phyloP scores from a whole-genome alignment of 2,329 filamentous ascomycete species.

The Fusarium annulatum region DNA sequence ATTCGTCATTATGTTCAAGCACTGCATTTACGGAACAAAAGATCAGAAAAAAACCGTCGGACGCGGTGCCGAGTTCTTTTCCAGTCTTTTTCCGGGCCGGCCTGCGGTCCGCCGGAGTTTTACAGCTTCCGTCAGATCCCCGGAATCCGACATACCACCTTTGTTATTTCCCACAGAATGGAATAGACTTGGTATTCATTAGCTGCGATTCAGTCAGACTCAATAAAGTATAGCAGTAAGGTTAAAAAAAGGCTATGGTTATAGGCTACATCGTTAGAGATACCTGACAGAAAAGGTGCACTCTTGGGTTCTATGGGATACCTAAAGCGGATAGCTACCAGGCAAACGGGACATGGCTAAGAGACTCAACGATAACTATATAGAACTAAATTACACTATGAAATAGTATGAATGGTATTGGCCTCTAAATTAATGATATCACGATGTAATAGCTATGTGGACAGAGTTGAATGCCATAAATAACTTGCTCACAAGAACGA shows the following conservation, averaged over 20 bases:
- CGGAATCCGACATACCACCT: no score
- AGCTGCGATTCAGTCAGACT: background rate
- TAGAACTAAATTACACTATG: background rate
- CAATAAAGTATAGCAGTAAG: background rate
- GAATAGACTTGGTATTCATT: background rate
- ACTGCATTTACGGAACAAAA: background rate
- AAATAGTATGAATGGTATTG: background rate
- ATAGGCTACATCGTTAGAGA: background rate
- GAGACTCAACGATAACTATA: rapidly evolving
- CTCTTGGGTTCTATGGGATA: background rate
- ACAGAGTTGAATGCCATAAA: background rate
- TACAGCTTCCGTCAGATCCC: background rate
- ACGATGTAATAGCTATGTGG: rapidly evolving
- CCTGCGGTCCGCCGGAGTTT: background rate
- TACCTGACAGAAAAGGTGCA: no score
- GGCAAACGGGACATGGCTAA: rapidly evolving
- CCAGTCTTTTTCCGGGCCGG: background rate
- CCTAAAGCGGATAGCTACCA: rapidly evolving
- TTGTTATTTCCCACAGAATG: background rate
- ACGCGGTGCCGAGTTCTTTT: background rate
- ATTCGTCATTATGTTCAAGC: background rate
- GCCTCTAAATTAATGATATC: rapidly evolving
- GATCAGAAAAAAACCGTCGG: background rate
- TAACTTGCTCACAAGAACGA: background rate
- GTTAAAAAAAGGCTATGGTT: no score